Conservation (phyloP, 108 stramenopile species). For the Conticribra weissflogii region DNA sequence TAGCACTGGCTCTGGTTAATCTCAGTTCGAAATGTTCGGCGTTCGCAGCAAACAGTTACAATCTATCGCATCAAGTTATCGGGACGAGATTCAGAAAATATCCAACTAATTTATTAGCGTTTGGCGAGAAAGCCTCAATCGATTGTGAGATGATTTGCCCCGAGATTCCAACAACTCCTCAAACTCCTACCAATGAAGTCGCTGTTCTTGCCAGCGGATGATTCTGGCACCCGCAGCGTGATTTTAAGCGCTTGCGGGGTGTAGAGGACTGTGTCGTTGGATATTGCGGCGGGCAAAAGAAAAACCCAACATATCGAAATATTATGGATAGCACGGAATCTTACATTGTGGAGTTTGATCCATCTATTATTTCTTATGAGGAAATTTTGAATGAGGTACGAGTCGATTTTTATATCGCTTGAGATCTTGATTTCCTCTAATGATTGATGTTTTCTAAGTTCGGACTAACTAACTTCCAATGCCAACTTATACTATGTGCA, state of each 20-base stretch:
- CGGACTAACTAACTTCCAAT: too few species aligned
- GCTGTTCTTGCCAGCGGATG: constrained; percentile 70
- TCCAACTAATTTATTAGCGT: not conserved
- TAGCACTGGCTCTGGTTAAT: not conserved
- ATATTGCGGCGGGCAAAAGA: constrained; percentile 65
- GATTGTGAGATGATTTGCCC: constrained; percentile 28
- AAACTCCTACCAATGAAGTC: constrained; percentile 54
- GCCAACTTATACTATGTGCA: too few species aligned
- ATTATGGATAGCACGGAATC: constrained; percentile 82
- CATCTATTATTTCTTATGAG: constrained; percentile 56
- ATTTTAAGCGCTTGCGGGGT: constrained; percentile 55
- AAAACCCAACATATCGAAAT: constrained; percentile 67
- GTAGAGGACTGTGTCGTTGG: constrained; percentile 64
- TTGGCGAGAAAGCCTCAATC: not conserved
- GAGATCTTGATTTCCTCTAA: too few species aligned
- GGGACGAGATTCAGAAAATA: not conserved
- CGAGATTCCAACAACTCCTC: constrained; percentile 38
- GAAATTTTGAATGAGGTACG: constrained; percentile 54
- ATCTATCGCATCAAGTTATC: too few species aligned
- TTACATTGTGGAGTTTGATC: constrained; percentile 69
- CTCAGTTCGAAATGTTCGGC: not conserved
- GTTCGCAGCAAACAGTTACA: not conserved
- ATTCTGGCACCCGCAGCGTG: constrained; percentile 82
- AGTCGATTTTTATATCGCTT: too few species aligned
- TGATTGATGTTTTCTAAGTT: too few species aligned